These are phyloP conservation scores for Gillenia trifoliata DNA, from an alignment of 306 rosid genomes.

Conservation along the genomic window DNA sequence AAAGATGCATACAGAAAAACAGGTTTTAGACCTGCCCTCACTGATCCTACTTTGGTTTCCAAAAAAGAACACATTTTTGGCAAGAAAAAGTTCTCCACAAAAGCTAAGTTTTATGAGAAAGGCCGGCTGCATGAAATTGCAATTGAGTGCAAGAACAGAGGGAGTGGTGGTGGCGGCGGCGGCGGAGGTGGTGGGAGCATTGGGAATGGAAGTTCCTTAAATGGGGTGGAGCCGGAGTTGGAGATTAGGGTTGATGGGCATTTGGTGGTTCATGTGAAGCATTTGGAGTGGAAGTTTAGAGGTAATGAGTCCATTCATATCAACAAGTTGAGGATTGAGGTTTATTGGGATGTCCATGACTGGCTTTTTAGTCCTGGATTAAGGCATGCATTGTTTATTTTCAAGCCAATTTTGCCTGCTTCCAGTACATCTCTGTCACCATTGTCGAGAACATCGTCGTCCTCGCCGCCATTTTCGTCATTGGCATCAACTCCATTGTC, in stretches of 20 bases:
- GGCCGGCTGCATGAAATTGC: slow-evolving; percentile 72
- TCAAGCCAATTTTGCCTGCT: slow-evolving; percentile 55
- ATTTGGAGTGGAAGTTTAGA: slow-evolving; percentile 86
- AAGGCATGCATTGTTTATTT: slow-evolving; percentile 78
- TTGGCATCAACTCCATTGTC: slow-evolving; percentile 48
- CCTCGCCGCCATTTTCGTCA: slow-evolving; percentile 29
- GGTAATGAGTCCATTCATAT: slow-evolving; percentile 77
- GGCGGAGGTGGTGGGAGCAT: not conserved
- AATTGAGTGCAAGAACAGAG: slow-evolving; percentile 59
- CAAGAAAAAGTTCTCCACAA: slow-evolving; percentile 64
- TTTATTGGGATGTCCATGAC: slow-evolving; percentile 91
- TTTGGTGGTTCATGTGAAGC: slow-evolving; percentile 73
- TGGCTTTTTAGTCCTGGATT: slow-evolving; percentile 88
- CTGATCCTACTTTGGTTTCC: slow-evolving; percentile 69
- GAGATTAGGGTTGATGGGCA: slow-evolving; percentile 83
- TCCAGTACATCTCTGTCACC: slow-evolving; percentile 35
- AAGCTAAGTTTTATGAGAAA: slow-evolving; percentile 67
- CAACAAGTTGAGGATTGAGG: slow-evolving; percentile 67
- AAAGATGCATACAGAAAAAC: slow-evolving; percentile 75
- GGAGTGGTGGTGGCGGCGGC: not conserved
- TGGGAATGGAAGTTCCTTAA: slow-evolving; percentile 20
- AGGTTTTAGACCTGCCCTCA: slow-evolving; percentile 68
- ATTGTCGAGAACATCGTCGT: slow-evolving; percentile 31
- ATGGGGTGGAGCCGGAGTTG: slow-evolving; percentile 77
- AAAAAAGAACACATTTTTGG: slow-evolving; percentile 78